Conservation (phyloP, 176 grass and related monocot genomes). For the Eleusine indica region DNA sequence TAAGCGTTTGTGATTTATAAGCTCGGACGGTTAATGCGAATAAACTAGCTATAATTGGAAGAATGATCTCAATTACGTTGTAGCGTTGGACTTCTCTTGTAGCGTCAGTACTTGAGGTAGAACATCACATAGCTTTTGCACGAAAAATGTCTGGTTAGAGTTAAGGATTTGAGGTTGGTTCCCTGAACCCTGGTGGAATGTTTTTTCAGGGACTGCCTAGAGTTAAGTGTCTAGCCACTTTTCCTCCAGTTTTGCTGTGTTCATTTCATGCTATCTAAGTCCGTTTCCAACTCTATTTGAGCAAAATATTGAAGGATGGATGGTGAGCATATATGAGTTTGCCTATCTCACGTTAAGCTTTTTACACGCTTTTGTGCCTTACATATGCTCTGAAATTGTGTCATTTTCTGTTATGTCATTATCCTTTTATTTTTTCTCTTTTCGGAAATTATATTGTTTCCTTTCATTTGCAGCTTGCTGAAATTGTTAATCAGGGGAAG, state of each 20-base stretch:
- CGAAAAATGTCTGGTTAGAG: neutral
- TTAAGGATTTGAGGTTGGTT: neutral
- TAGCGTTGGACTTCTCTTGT: neutral
- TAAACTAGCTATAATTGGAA: neutral
- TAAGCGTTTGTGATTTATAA: neutral
- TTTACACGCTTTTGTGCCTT: neutral
- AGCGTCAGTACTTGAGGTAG: neutral
- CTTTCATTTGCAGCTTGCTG: conserved; percentile 58
- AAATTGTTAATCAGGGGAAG: conserved; percentile 88
- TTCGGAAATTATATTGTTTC: conserved; percentile 1
- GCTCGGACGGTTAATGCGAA: neutral
- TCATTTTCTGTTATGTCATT: neutral
- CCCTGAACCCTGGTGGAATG: neutral
- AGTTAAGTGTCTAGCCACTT: neutral
- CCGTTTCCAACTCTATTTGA: neutral
- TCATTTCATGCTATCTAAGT: neutral
- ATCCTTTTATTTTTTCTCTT: neutral
- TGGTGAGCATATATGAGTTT: neutral
- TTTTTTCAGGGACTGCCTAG: neutral
- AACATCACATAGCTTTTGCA: neutral
- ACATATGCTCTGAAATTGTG: neutral
- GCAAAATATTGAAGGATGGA: neutral
- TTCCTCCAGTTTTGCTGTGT: neutral
- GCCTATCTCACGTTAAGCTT: neutral
- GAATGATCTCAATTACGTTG: neutral